These are phyloP conservation scores for Arthrobotrys pseudoclavata DNA, from an alignment of 2,329 filamentous ascomycete genomes.

Conservation along the genomic window DNA sequence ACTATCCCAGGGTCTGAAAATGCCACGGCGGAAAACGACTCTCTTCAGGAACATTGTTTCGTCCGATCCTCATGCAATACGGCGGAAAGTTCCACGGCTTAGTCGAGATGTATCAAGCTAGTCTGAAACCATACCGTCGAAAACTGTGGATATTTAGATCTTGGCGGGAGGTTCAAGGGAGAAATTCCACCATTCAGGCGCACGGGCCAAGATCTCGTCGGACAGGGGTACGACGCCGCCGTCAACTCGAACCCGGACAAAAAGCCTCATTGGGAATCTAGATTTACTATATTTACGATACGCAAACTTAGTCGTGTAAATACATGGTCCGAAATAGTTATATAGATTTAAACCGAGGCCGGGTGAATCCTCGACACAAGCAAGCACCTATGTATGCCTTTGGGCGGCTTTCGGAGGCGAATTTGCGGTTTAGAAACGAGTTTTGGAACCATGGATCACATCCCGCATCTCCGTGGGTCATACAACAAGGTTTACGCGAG, in stretches of 20 bases:
- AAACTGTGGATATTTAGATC: conserved; percentile 25
- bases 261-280: conserved; percentile 7
- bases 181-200: conserved; percentile 43
- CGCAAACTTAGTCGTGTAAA: neutral
- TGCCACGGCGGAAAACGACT: conserved; percentile 14
- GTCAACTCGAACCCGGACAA: conserved; percentile 6
- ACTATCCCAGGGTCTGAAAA: conserved; percentile 6
- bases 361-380: neutral
- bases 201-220: conserved; percentile 21
- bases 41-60: neutral
- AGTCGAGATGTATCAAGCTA: conserved; percentile 22
- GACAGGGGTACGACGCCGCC: conserved; percentile 10
- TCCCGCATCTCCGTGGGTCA: conserved; percentile 39
- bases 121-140: conserved; percentile 24
- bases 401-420: neutral
- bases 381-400: neutral
- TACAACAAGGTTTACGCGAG: conserved; percentile 9
- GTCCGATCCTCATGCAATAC: conserved; percentile 12
- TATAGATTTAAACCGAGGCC: conserved; percentile 25
- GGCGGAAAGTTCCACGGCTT: conserved; percentile 7
- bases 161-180: conserved; percentile 25
- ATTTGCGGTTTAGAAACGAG: conserved; percentile 13
- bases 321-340: too few relatives aligned
- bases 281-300: neutral
- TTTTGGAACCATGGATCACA: conserved; percentile 32